Conservation (phyloP, 2,329 filamentous ascomycete species). For the Phialemoniopsis sp. region DNA sequence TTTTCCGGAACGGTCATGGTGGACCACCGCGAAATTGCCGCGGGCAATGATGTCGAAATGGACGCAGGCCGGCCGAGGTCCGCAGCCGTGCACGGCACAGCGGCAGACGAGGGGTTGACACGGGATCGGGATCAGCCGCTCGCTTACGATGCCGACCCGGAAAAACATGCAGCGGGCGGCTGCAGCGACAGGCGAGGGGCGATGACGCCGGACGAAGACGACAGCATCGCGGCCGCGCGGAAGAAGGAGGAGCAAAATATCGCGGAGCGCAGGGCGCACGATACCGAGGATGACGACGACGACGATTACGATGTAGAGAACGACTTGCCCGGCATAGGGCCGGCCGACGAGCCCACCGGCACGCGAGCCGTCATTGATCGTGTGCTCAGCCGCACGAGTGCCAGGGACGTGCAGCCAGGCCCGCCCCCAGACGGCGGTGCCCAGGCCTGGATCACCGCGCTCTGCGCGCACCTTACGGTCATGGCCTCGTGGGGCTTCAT, state of each 20-base stretch:
- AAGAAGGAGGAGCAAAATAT: background rate
- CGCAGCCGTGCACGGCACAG: too few species aligned
- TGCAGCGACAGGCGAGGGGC: too few species aligned
- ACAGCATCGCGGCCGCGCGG: too few species aligned
- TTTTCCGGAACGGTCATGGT: too few species aligned
- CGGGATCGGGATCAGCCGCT: too few species aligned
- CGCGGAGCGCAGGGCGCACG: background rate
- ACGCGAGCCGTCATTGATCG: constrained; percentile 21
- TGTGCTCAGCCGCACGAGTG: constrained; percentile 34
- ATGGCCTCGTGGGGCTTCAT: constrained; percentile 52
- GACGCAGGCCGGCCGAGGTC: too few species aligned
- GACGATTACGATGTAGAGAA: background rate
- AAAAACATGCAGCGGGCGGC: too few species aligned
- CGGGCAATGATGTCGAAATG: too few species aligned
- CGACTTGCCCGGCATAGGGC: constrained; percentile 2
- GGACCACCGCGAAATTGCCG: too few species aligned
- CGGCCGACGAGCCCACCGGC: constrained; percentile 15
- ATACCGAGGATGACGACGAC: constrained; percentile 2
- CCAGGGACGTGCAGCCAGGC: constrained; percentile 33
- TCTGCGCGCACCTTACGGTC: constrained; percentile 38
- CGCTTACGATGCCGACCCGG: too few species aligned
- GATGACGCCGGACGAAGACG: too few species aligned
- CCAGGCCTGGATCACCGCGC: constrained; percentile 39
- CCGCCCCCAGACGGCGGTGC: constrained; percentile 48
- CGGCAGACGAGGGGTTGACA: too few species aligned